Base-by-base conservation (phyloP, 768 basidiomycete species). In the Russula dissimulans region DNA sequence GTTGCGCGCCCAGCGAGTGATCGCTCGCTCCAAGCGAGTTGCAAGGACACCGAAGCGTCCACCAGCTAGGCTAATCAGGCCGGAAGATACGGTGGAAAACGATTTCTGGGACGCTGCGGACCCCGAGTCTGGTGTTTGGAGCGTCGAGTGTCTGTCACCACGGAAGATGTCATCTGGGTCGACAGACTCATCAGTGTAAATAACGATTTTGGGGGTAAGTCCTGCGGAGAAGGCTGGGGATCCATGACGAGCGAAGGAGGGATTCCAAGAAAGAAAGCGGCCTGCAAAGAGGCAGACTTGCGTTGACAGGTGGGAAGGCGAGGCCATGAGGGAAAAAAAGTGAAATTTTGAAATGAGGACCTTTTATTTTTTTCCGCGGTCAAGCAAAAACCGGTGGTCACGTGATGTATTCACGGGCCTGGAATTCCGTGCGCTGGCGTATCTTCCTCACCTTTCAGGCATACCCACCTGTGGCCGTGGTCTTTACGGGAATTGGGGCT, bases 1-100 rank as follows among this genome's bases (percentile, higher is more conserved):
- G 44, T 77, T 76, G 62, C 82, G 76, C 22, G 86, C 86, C 87
- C 87, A 90, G 60, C 83, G 79, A 41, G 83, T 73, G 60, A 89
- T 87, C 7, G 87, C 87, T 51, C 79, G 76, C 65, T 90, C 88
- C 10, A 89, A 78, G 41, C 85, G 79, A 1, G 84, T 78, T 18
- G 85, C 71, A 17, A 74, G 69, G 3, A 71, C 71, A 7, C 72
- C 74, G 15, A 73, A 63, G 10, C 71, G 71, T 17, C 71, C 70
- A 14, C 72, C 71, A 38, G 69, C 67, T 6, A 69, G 51, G 34
- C 55, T 50, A 49, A 50, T 75, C 12, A 73, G 72, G 6, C 74
- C 68, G 10, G 77, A 74, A 11, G 77, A 74, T 1, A 74, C 71
- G 15, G 74, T 70, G 5, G 72, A 72, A 1, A 73, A 71, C 26